Evolutionary conservation across 164 flowering plant genomes (phyloP), one percentile per base, ranked within the genome.

Genomic region (Macadamia integrifolia): DNA sequence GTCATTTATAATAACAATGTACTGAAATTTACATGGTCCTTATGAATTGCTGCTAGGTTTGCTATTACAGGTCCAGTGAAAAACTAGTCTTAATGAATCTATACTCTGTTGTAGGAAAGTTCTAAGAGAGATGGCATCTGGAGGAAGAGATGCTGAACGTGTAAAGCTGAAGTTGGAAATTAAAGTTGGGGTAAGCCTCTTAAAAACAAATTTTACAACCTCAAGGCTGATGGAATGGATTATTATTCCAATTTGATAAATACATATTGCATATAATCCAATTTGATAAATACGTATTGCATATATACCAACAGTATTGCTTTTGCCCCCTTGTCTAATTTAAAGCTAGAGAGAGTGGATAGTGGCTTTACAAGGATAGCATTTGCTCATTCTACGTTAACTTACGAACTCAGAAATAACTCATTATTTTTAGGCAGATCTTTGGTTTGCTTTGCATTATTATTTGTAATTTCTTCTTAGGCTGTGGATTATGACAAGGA

Each of bases 141-240:
- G 97, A 6, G 84, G 84, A 66, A 83, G 93, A 81, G 97, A 87
- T 74, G 83, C 98, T 0, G 96, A 88, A 62, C 87, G 95, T 44
- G 81, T 91, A 68, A 88, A 85, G 74, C 75, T 94, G 59, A 90
- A 86, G 77, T 70, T 94, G 74, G 93, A 91, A 83, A 82, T 94
- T 15, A 76, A 74, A 75, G 97, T 92, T 70, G 85, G 88, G 93
- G 98, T 93, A 78, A 62, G 71, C 57, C 8, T 35, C 62, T 29
- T 56, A n/a, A 10, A 55, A 46, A 52, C 28, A 18, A 35, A 28
- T 60, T 1, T 30, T 60, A 32, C 10, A 55, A 43, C 29, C 3
- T 31, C 15, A 32, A 31, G 6, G 17, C 44, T 30, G 43, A 31
- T 32, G 32, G 43, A 3, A 13, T 31, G 28, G 32, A 4, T 11